Evolutionary conservation across 768 basidiomycete genomes (phyloP).

Genomic region (Pleurotus tuber-regium): DNA sequence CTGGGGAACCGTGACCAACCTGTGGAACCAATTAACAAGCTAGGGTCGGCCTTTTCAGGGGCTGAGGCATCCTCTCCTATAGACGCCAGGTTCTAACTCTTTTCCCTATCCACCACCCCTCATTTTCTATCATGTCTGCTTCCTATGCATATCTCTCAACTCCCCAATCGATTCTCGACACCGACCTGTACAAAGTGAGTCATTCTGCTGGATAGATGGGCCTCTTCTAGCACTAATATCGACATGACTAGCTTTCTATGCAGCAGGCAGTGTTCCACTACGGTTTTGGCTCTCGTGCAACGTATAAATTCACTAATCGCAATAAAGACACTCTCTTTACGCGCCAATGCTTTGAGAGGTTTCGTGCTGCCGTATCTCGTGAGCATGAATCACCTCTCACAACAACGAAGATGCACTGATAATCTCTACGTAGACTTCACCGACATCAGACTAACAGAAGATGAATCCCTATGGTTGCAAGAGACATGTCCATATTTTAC

Average conservation of each 20-base stretch:
- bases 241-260: conserved; percentile 76
- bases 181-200: conserved; percentile 88
- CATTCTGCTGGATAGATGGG: not conserved
- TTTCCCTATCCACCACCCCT: conserved; percentile 1
- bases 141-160: not conserved
- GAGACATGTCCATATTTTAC: conserved; percentile 73
- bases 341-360: conserved; percentile 57
- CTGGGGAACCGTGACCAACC: not conserved
- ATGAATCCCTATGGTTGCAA: conserved; percentile 69
- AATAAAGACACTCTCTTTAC: conserved; percentile 64
- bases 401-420: too few species aligned
- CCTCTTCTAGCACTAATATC: conserved; percentile 1
- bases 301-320: conserved; percentile 83
- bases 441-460: conserved; percentile 51
- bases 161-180: conserved; percentile 72
- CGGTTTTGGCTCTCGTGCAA: conserved; percentile 69
- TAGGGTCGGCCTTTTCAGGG: conserved; percentile 1
- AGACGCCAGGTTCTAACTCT: not conserved
- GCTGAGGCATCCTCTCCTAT: conserved; percentile 4
- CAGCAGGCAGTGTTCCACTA: conserved; percentile 84
- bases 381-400: conserved; percentile 22
- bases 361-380: conserved; percentile 56
- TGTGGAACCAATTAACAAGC: too few species aligned
- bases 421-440: conserved; percentile 54
- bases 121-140: conserved; percentile 5